These are phyloP conservation scores for Fusarium euwallaceae DNA, from an alignment of 2,329 filamentous ascomycete genomes.

Conservation along the genomic window DNA sequence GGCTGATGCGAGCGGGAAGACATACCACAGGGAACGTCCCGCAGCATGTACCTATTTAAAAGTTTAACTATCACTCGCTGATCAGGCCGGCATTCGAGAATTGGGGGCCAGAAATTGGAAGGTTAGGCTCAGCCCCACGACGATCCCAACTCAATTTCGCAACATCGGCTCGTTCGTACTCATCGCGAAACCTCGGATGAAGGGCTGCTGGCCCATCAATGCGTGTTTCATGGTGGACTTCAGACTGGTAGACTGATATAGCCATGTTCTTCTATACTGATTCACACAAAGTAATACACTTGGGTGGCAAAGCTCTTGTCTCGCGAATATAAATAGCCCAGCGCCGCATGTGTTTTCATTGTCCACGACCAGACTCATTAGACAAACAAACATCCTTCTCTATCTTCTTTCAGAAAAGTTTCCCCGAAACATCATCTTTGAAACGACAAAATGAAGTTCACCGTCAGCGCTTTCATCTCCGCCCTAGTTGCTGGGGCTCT, in stretches of 20 bases:
- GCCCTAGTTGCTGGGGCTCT: not conserved
- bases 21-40: not conserved
- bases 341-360: not conserved
- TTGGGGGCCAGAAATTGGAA: not conserved
- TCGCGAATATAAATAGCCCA: not conserved
- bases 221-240: not conserved
- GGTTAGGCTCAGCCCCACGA: not conserved
- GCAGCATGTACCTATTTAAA: not conserved
- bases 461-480: not conserved
- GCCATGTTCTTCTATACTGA: not conserved
- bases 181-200: not conserved
- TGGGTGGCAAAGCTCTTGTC: not conserved
- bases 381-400: not conserved
- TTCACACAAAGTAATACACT: not conserved
- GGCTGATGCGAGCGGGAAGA: not conserved
- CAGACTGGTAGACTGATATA: not conserved
- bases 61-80: not conserved
- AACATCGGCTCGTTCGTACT: not conserved
- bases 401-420: not conserved
- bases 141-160: not conserved
- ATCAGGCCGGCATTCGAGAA: not conserved
- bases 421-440: not conserved
- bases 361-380: not conserved
- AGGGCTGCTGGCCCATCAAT: not conserved
- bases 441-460: constrained; percentile 1